phyloP scores from a whole-genome alignment of 2,329 filamentous ascomycete genomes.

The Tolypocladium sp. region DNA sequence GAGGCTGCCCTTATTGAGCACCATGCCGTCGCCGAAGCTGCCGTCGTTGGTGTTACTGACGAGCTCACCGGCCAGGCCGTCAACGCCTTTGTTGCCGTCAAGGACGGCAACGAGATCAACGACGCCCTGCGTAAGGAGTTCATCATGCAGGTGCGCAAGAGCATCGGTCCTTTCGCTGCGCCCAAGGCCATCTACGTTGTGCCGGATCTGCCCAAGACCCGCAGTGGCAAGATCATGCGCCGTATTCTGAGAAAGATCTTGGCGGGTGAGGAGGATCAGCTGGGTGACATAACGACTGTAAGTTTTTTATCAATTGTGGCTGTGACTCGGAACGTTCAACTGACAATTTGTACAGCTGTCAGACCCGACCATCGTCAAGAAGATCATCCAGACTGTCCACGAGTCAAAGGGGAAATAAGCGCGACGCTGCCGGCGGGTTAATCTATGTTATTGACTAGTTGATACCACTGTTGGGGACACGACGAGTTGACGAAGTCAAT shows the following conservation, averaged over 20 bases:
- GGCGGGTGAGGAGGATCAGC: slow-evolving; percentile 91
- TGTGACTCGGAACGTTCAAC: not conserved
- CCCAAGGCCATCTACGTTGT: slow-evolving; percentile 90
- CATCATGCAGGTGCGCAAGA: slow-evolving; percentile 89
- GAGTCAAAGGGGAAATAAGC: slow-evolving; percentile 44
- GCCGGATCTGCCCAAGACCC: slow-evolving; percentile 91
- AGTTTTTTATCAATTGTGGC: slow-evolving; percentile 23
- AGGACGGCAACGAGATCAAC: slow-evolving; percentile 66
- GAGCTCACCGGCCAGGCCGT: slow-evolving; percentile 96
- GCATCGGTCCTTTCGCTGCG: slow-evolving; percentile 93
- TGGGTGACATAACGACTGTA: slow-evolving; percentile 88
- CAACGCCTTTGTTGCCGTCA: slow-evolving; percentile 91
- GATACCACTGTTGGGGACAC: not conserved
- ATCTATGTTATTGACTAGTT: not conserved
- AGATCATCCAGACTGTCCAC: slow-evolving; percentile 79
- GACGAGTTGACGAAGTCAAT: not conserved
- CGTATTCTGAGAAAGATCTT: slow-evolving; percentile 95
- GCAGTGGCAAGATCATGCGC: slow-evolving; percentile 98
- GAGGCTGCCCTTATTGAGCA: slow-evolving; percentile 96
- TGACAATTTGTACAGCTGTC: slow-evolving; percentile 52
- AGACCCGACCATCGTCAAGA: slow-evolving; percentile 80
- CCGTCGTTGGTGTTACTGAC: slow-evolving; percentile 86
- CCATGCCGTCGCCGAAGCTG: slow-evolving; percentile 79
- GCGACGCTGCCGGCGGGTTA: not conserved
- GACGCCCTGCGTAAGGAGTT: slow-evolving; percentile 89